Base-by-base conservation (phyloP, 2,329 filamentous ascomycete genomes). In the Cladosporium austrohemisphaericum region DNA sequence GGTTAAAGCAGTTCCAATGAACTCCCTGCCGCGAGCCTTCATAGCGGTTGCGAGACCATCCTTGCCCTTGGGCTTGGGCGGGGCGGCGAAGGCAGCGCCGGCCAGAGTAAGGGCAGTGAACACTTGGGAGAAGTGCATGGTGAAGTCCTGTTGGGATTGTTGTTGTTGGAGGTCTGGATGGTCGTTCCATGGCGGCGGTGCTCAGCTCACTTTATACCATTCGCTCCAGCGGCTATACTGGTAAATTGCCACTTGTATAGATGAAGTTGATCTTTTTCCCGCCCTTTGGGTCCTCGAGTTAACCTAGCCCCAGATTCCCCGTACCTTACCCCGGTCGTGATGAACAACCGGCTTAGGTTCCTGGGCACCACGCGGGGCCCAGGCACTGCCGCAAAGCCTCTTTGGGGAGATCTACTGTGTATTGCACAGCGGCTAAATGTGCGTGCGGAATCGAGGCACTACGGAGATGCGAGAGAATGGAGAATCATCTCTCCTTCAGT, bases 1-100 rank as follows among this genome's bases (percentile, higher is more conserved):
- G 3, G 65, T 68, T 22, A 68, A 41, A 7, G 65, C 65, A 10
- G 65, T 68, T 31, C 66, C 66, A 20, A 68, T 63, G 52, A 65
- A 68, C 3, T 54, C 54, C n/a, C 64, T 63, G 11, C 63, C 64
- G 36, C 53, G 51, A 10, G 25, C 26, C 16, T 36, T 40, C 49
- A 58, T 55, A 11, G 55, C 49, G 19, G 38, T 43, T 20, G 47
- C 48, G 10, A 58, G 52, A 9, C 56, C 55, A n/a, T n/a, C 38
- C 11, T 35, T 38, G 20, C 23, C 29, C 9, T 50, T 43, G 19
- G 25, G 44, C 11, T 41, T 32, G 6, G 37, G 28, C 4, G 28
- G 37, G 13, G 9, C 7, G 29, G 46, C 46, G 37, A 49, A 20
- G 10, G 46, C 46, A 29, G 29, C 18, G n/a, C 29, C 46, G 19